These are phyloP conservation scores for Rhizopogon rudus DNA, from an alignment of 768 basidiomycete species.

Conservation along the genomic window DNA sequence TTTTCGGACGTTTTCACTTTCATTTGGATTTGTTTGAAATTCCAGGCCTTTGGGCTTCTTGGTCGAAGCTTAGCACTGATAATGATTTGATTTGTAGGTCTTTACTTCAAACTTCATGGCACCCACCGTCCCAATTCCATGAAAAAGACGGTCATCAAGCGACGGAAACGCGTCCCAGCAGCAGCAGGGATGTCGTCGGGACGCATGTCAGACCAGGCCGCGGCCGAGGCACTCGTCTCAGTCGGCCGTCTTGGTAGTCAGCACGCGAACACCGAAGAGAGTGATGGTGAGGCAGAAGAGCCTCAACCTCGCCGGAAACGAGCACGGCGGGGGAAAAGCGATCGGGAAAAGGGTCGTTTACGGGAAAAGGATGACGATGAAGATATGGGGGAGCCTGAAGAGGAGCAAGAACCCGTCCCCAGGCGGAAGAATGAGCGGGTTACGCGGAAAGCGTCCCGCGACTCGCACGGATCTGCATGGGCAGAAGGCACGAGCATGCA, in stretches of 20 bases:
- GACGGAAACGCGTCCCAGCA: conserved; percentile 94
- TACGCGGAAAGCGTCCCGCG: conserved; percentile 28
- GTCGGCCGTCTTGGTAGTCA: conserved; percentile 54
- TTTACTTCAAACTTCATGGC: conserved; percentile 98
- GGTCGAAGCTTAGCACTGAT: conserved; percentile 9
- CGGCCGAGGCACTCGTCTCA: conserved; percentile 83
- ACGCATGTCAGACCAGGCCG: conserved; percentile 78
- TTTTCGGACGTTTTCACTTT: neutral
- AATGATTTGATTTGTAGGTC: conserved; percentile 46
- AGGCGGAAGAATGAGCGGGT: conserved; percentile 30
- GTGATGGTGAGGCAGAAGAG: conserved; percentile 38
- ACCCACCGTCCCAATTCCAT: conserved; percentile 96
- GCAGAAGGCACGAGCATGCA: conserved; percentile 31
- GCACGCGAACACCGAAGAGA: conserved; percentile 34
- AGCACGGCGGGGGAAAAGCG: conserved; percentile 35
- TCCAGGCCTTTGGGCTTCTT: neutral
- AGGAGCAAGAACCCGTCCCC: conserved; percentile 12
- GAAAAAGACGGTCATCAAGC: conserved; percentile 99
- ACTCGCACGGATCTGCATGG: conserved; percentile 29
- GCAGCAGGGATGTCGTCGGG: conserved; percentile 46
- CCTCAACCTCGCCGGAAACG: conserved; percentile 58
- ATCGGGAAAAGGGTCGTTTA: conserved; percentile 32
- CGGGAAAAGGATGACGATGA: conserved; percentile 41
- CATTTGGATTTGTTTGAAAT: neutral
- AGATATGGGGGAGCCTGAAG: conserved; percentile 42